phyloP scores from a whole-genome alignment of 768 basidiomycete species.

The Xerocomellus amylosporus region DNA sequence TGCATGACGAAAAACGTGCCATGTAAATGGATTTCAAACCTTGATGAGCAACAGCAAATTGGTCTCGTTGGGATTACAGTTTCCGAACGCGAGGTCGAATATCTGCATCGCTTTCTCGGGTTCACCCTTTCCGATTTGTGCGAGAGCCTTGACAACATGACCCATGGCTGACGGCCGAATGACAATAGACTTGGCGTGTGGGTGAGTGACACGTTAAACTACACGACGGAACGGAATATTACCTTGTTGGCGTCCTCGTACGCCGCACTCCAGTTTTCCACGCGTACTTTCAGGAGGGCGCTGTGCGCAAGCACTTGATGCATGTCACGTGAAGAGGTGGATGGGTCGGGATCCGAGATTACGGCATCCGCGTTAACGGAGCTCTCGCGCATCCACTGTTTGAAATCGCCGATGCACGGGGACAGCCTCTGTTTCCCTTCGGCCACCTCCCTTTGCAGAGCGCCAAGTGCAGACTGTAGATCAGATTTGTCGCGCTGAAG shows the following conservation, averaged over 20 bases:
- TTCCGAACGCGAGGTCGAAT: too few relatives aligned
- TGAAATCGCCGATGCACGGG: not conserved
- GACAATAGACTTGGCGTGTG: not conserved
- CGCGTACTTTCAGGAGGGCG: not conserved
- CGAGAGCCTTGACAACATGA: not conserved
- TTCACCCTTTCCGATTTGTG: too few relatives aligned
- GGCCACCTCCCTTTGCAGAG: not conserved
- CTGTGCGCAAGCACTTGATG: not conserved
- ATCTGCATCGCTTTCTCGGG: too few relatives aligned
- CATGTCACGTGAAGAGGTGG: not conserved
- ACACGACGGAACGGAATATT: not conserved
- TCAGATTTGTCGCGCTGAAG: not conserved
- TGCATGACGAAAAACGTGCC: not conserved
- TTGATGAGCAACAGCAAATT: too few relatives aligned
- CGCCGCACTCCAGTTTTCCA: not conserved
- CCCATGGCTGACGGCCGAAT: conserved; percentile 3
- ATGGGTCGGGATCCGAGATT: not conserved
- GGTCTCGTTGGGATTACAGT: too few relatives aligned
- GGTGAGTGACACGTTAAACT: not conserved
- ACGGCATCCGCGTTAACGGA: not conserved
- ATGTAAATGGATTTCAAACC: too few relatives aligned
- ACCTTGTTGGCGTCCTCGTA: not conserved
- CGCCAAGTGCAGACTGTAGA: not conserved
- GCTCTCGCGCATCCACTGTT: not conserved
- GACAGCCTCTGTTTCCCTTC: not conserved